phyloP scores from a whole-genome alignment of 495 filamentous ascomycete species.

The Haplographium delicatum region DNA sequence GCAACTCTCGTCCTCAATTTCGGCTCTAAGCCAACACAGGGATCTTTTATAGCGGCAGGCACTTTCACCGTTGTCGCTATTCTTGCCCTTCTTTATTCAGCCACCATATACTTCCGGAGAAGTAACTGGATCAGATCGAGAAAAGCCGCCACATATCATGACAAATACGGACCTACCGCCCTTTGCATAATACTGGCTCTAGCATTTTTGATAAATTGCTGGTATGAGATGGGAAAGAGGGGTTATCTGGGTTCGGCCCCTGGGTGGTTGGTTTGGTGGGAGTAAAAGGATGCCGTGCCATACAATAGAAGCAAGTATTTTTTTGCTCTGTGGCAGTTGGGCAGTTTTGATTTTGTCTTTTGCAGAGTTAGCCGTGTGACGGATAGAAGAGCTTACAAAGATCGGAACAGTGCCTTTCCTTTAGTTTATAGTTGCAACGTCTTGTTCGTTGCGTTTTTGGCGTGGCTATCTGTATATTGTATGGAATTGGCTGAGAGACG shows the following conservation, averaged over 20 bases:
- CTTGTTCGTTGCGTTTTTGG: no score
- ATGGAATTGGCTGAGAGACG: no score
- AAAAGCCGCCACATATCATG: slow-evolving; percentile 82
- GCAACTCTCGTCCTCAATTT: slow-evolving; percentile 93
- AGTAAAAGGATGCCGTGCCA: no score
- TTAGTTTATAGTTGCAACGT: no score
- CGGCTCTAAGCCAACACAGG: slow-evolving; percentile 36
- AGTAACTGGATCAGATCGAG: slow-evolving; percentile 76
- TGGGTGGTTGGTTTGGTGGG: neutral
- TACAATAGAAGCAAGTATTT: no score
- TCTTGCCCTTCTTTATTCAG: slow-evolving; percentile 67
- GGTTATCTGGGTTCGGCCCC: neutral
- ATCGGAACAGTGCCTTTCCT: no score
- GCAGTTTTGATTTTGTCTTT: no score
- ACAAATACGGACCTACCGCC: slow-evolving; percentile 77
- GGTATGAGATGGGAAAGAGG: slow-evolving; percentile 3
- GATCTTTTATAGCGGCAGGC: slow-evolving; percentile 62
- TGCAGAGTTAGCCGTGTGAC: no score
- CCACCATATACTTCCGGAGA: slow-evolving; percentile 81
- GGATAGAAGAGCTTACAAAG: no score
- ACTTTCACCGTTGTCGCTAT: slow-evolving; percentile 79
- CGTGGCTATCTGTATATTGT: no score
- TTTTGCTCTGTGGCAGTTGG: no score
- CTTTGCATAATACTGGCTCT: slow-evolving; percentile 68
- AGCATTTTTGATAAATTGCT: slow-evolving; percentile 62